phyloP scores from a whole-genome alignment of 768 basidiomycete species.

The Scleroderma citrinum region DNA sequence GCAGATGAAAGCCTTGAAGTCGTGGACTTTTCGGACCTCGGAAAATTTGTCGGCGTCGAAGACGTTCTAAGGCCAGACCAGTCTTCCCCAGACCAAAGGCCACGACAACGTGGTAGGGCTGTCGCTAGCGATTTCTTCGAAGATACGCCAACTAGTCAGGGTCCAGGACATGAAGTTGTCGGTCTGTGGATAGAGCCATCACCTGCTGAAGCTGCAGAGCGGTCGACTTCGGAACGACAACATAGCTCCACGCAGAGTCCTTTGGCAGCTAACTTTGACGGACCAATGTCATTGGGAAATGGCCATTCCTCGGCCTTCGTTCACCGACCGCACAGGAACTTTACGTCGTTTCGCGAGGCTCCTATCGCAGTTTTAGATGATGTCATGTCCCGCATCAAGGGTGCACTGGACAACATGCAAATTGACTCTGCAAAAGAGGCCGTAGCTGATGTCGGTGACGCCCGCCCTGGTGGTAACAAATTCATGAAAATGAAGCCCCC shows the following conservation, averaged over 20 bases:
- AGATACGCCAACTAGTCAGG: conserved; percentile 33
- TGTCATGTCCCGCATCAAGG: conserved; percentile 81
- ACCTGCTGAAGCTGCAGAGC: conserved; percentile 6
- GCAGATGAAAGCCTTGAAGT: conserved; percentile 64
- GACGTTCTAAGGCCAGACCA: conserved; percentile 13
- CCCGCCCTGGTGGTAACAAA: conserved; percentile 11
- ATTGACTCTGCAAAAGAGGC: conserved; percentile 30
- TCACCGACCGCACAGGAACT: conserved; percentile 19
- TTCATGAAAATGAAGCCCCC: conserved; percentile 16
- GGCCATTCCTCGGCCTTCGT: conserved; percentile 13
- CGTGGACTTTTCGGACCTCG: conserved; percentile 77
- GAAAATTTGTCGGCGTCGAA: conserved; percentile 52
- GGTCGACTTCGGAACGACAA: not conserved
- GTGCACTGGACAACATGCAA: conserved; percentile 68
- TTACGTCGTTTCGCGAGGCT: conserved; percentile 37
- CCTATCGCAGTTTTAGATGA: conserved; percentile 75
- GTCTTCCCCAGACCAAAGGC: conserved; percentile 13
- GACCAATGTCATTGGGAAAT: conserved; percentile 8
- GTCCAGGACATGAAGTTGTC: conserved; percentile 37
- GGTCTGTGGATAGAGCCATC: conserved; percentile 12
- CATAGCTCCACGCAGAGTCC: not conserved
- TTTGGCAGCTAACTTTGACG: not conserved
- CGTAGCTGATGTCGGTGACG: conserved; percentile 16
- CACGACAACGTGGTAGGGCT: conserved; percentile 37
- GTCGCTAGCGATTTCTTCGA: conserved; percentile 72